Percentiles rank a stretch among this genome's conserved stretches.
phyloP scores from a whole-genome alignment of 768 basidiomycete species.

The Megacollybia marginata region DNA sequence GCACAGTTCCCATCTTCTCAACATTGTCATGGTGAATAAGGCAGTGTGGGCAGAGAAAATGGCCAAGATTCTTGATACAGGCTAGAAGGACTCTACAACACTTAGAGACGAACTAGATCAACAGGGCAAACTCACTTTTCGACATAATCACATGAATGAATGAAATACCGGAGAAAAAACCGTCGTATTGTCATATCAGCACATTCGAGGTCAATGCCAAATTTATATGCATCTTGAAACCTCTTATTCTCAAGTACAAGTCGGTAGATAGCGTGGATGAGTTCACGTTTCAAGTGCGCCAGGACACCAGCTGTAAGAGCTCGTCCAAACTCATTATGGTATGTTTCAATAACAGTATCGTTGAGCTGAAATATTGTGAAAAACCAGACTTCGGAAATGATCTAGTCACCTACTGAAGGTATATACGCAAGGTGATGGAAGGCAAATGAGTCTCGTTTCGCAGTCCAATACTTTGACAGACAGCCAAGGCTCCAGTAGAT shows the following conservation, averaged over 20 bases:
- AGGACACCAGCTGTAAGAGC: neutral
- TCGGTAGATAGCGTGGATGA: constrained; percentile 12
- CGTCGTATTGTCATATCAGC: constrained; percentile 6
- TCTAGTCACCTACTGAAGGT: constrained; percentile 5
- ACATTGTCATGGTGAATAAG: constrained; percentile 5
- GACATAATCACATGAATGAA: constrained; percentile 15
- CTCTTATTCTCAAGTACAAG: constrained; percentile 10
- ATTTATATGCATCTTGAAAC: constrained; percentile 9
- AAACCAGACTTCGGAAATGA: neutral
- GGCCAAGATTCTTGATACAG: constrained; percentile 10
- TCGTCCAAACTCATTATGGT: constrained; percentile 1
- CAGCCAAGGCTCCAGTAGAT: constrained; percentile 15
- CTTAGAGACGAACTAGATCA: neutral
- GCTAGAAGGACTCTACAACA: constrained; percentile 11
- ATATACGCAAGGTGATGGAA: constrained; percentile 17
- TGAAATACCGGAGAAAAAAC: constrained; percentile 9
- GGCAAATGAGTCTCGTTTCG: constrained; percentile 1
- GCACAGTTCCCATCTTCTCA: constrained; percentile 3
- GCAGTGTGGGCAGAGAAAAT: constrained; percentile 15
- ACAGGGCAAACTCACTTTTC: constrained; percentile 11
- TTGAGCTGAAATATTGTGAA: constrained; percentile 6
- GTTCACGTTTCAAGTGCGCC: constrained; percentile 12
- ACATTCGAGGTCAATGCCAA: constrained; percentile 10
- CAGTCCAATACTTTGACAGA: constrained; percentile 13
- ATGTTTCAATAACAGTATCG: constrained; percentile 9